Percentiles rank a stretch among this genome's conserved stretches.
phyloP scores from a whole-genome alignment of 2,329 filamentous ascomycete species.

The Pyrenochaeta sp. region DNA sequence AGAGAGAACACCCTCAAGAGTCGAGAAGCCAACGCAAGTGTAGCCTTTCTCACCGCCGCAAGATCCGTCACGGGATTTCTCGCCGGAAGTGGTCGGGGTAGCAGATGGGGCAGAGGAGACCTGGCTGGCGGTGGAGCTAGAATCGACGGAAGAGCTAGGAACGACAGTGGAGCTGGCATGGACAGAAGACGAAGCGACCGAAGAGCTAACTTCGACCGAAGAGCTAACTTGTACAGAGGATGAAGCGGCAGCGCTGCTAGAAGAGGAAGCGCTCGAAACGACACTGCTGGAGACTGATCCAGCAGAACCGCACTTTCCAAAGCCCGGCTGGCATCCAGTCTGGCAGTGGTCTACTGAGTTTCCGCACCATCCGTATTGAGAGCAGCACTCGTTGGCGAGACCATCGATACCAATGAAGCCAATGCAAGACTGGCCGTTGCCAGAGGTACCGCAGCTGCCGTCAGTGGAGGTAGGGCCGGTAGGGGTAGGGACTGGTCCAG shows the following conservation, averaged over 20 bases:
- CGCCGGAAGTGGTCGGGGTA: constrained; percentile 18
- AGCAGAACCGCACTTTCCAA: constrained; percentile 33
- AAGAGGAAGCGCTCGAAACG: constrained; percentile 3
- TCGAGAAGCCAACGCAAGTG: constrained; percentile 36
- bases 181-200: not conserved
- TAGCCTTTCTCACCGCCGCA: constrained; percentile 5
- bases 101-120: constrained; percentile 18
- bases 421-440: constrained; percentile 22
- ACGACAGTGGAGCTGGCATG: not conserved
- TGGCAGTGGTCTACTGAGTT: constrained; percentile 23
- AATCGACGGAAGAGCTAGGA: not conserved
- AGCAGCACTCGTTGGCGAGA: constrained; percentile 54
- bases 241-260: not conserved
- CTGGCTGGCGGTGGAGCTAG: constrained; percentile 8
- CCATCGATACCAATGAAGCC: constrained; percentile 33
- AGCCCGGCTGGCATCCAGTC: constrained; percentile 30
- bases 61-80: constrained; percentile 16
- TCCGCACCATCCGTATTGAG: constrained; percentile 52
- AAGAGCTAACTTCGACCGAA: not conserved
- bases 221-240: not conserved
- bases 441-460: constrained; percentile 25
- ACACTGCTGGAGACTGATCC: not conserved
- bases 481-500: constrained; percentile 45
- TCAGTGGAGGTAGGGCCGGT: constrained; percentile 31
- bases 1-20: constrained; percentile 32